Conservation (phyloP, 768 basidiomycete genomes). For the Thelephora ganbajun region DNA sequence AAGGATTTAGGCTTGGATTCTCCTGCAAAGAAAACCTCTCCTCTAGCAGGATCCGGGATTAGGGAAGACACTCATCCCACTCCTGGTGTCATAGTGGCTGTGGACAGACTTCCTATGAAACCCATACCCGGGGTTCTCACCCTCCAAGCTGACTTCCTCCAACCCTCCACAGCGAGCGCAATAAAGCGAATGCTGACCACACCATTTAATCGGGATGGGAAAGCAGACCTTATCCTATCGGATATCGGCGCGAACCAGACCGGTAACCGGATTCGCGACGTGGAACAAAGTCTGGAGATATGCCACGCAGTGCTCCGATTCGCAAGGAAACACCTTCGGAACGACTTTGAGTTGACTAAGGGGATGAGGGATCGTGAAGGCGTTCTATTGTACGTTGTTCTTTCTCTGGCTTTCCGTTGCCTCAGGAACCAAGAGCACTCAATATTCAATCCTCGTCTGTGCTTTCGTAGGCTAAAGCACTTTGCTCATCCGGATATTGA, state of each 20-base stretch:
- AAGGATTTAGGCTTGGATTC: no score
- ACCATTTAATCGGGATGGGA: slow-evolving; percentile 18
- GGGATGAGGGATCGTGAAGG: slow-evolving; percentile 30
- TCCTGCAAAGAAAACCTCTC: no score
- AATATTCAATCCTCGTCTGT: slow-evolving; percentile 3
- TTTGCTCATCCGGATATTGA: slow-evolving; percentile 64
- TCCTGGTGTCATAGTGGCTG: slow-evolving; percentile 53
- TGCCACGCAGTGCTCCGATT: slow-evolving; percentile 65
- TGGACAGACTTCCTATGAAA: slow-evolving; percentile 65
- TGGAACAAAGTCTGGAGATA: slow-evolving; percentile 55
- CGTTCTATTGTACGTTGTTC: slow-evolving; percentile 37
- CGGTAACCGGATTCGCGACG: slow-evolving; percentile 56
- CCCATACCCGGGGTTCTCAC: slow-evolving; percentile 62
- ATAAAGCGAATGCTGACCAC: slow-evolving; percentile 27
- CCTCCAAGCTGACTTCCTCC: slow-evolving; percentile 70
- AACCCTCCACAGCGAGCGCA: slow-evolving; percentile 28
- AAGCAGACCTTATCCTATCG: slow-evolving; percentile 67
- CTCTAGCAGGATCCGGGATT: no score
- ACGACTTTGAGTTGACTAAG: slow-evolving; percentile 21
- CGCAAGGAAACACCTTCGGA: slow-evolving; percentile 32
- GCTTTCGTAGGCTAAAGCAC: slow-evolving; percentile 56
- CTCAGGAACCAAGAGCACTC: not conserved
- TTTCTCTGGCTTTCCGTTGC: slow-evolving; percentile 5
- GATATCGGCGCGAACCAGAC: slow-evolving; percentile 85
- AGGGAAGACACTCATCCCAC: no score